Conservation (phyloP, 2,329 filamentous ascomycete species). For the Pseudogymnoascus sp. region DNA sequence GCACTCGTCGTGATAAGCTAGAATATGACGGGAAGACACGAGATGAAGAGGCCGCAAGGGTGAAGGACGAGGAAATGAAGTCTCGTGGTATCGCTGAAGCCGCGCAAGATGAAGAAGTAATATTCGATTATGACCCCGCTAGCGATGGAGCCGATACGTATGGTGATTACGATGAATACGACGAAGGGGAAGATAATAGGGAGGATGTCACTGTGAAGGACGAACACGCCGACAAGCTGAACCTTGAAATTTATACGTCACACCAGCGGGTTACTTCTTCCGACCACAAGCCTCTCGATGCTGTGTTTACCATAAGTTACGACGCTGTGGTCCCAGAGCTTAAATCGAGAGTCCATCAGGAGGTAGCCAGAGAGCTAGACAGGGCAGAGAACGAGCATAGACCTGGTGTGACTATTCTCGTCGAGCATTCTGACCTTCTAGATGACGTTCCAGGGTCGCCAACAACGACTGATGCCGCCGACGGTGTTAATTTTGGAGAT, state of each 20-base stretch:
- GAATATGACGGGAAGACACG: constrained; percentile 53
- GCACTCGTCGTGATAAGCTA: constrained; percentile 63
- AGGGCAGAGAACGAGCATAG: constrained; percentile 85
- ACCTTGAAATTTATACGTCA: constrained; percentile 64
- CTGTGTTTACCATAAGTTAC: constrained; percentile 75
- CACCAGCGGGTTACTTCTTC: constrained; percentile 87
- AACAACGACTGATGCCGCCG: constrained; percentile 27
- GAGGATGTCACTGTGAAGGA: constrained; percentile 49
- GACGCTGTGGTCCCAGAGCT: constrained; percentile 79
- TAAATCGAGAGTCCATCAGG: constrained; percentile 74
- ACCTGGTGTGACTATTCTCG: constrained; percentile 72
- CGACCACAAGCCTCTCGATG: constrained; percentile 87
- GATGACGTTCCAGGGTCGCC: constrained; percentile 17
- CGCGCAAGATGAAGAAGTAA: constrained; percentile 67
- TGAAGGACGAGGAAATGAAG: constrained; percentile 78
- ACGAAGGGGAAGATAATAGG: constrained; percentile 30
- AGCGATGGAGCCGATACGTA: constrained; percentile 54
- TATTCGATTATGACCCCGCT: constrained; percentile 87
- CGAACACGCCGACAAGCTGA: constrained; percentile 46
- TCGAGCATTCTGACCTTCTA: constrained; percentile 49
- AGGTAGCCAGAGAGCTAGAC: constrained; percentile 82
- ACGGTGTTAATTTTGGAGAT: constrained; percentile 68
- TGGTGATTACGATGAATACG: constrained; percentile 40
- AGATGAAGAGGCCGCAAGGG: constrained; percentile 59
- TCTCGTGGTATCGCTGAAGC: constrained; percentile 66